Percentiles rank a stretch among this genome's conserved stretches.
Evolutionary conservation across 2,329 filamentous ascomycete species (phyloP).

Genomic region (Beauveria medogensis): DNA sequence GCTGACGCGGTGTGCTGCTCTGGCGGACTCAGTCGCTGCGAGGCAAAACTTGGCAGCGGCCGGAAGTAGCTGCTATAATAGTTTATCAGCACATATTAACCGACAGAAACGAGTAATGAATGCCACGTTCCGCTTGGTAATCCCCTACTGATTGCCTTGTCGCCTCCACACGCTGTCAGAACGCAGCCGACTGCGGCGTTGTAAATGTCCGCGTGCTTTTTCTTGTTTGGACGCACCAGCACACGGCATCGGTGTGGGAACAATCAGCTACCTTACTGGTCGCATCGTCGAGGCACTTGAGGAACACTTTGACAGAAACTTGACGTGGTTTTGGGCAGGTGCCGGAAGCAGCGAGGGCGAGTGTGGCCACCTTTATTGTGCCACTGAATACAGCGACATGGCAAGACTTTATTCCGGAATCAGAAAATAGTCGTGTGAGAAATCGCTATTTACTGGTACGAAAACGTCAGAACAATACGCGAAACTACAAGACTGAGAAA

Average conservation of each 20-base stretch:
- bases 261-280: conserved; percentile 19
- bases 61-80: conserved; percentile 13
- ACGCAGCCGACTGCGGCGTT: conserved; percentile 20
- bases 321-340: conserved; percentile 14
- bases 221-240: conserved; percentile 20
- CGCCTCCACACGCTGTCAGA: conserved; percentile 19
- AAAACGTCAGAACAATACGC: background rate
- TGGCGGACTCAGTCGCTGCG: conserved; percentile 11
- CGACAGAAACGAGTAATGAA: background rate
- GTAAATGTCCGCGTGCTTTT: conserved; percentile 22
- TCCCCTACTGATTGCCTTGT: conserved; percentile 20
- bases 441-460: background rate
- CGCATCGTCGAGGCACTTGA: conserved; percentile 21
- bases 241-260: conserved; percentile 17
- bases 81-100: too few species aligned
- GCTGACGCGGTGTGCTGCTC: conserved; percentile 4
- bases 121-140: background rate
- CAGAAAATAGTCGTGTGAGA: too few species aligned
- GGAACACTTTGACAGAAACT: conserved; percentile 23
- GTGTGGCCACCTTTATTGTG: conserved; percentile 17
- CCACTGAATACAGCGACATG: background rate
- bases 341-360: conserved; percentile 15
- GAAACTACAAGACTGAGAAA: background rate
- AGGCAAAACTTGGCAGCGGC: conserved; percentile 14
- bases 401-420: too few species aligned